Evolutionary conservation across 2,329 filamentous ascomycete genomes (phyloP).

Genomic region (Mycosphaerella sp.): DNA sequence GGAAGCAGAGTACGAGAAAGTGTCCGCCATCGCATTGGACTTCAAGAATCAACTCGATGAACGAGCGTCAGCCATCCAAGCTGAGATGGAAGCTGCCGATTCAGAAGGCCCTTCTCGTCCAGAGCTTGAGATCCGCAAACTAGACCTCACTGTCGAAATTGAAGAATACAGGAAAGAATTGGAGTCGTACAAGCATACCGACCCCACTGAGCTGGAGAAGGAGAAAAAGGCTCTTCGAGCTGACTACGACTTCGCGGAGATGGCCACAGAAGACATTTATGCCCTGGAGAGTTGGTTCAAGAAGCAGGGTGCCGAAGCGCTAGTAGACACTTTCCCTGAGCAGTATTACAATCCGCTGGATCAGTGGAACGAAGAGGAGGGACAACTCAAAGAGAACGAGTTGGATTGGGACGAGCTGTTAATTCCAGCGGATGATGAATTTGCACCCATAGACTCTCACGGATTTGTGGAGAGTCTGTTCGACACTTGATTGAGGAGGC

Average conservation of each 20-base stretch:
- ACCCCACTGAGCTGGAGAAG: slow-evolving; percentile 42
- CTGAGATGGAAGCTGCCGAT: slow-evolving; percentile 35
- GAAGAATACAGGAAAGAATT: slow-evolving; percentile 39
- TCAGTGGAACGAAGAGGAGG: slow-evolving; percentile 50
- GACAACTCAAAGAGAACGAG: background rate
- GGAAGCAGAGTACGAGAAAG: slow-evolving; percentile 37
- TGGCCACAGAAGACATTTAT: slow-evolving; percentile 42
- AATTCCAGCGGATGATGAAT: no score
- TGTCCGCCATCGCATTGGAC: slow-evolving; percentile 32
- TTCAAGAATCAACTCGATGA: slow-evolving; percentile 26
- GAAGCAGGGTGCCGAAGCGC: slow-evolving; percentile 39
- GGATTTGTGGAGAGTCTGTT: no score
- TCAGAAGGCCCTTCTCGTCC: slow-evolving; percentile 33
- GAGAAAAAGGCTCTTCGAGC: slow-evolving; percentile 33
- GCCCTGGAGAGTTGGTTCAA: slow-evolving; percentile 44
- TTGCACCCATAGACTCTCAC: no score
- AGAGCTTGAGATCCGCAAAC: slow-evolving; percentile 35
- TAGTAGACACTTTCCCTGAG: slow-evolving; percentile 40
- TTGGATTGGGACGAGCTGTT: background rate
- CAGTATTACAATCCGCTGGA: slow-evolving; percentile 44
- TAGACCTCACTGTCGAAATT: slow-evolving; percentile 35
- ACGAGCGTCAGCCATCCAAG: background rate
- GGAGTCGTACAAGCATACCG: slow-evolving; percentile 42
- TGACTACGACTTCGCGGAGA: slow-evolving; percentile 33
- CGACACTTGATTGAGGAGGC: no score